Conservation (phyloP, 1,284 basidiomycete genomes). For the Schizophyllum commune region DNA sequence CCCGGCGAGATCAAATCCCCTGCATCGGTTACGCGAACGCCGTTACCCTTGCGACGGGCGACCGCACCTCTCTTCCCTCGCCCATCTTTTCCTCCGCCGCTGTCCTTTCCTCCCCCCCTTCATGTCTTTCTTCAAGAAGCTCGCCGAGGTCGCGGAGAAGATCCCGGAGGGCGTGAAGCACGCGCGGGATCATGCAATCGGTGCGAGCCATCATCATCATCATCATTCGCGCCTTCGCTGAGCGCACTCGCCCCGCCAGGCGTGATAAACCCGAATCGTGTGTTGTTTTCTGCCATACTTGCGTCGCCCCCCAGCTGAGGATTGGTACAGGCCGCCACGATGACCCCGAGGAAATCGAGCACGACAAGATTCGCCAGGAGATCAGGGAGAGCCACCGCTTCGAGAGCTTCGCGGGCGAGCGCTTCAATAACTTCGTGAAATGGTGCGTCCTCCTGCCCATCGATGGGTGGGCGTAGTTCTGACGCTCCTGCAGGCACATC, state of each 20-base stretch:
- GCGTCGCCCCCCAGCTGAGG: not conserved
- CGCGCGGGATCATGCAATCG: constrained; percentile 41
- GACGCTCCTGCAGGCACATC: constrained; percentile 30
- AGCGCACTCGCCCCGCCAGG: constrained; percentile 23
- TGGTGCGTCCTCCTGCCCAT: constrained; percentile 43
- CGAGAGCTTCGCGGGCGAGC: constrained; percentile 71
- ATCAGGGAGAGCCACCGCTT: constrained; percentile 70
- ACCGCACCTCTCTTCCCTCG: not conserved
- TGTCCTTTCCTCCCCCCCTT: not conserved
- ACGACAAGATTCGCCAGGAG: constrained; percentile 33
- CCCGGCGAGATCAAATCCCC: not conserved
- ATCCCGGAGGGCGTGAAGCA: constrained; percentile 39
- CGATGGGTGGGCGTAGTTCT: not conserved
- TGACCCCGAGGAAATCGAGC: constrained; percentile 55
- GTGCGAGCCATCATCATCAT: constrained; percentile 20
- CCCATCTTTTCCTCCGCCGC: not conserved
- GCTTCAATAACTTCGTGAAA: constrained; percentile 71
- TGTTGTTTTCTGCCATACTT: constrained; percentile 14
- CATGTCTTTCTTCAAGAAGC: constrained; percentile 28
- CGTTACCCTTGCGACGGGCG: not conserved
- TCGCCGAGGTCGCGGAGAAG: constrained; percentile 22
- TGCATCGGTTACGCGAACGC: not conserved
- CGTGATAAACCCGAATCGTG: constrained; percentile 51
- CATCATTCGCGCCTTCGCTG: not conserved
- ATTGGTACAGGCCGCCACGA: constrained; percentile 60